Evolutionary conservation across 2,329 filamentous ascomycete genomes (phyloP).

Genomic region (Oidium heveae): DNA sequence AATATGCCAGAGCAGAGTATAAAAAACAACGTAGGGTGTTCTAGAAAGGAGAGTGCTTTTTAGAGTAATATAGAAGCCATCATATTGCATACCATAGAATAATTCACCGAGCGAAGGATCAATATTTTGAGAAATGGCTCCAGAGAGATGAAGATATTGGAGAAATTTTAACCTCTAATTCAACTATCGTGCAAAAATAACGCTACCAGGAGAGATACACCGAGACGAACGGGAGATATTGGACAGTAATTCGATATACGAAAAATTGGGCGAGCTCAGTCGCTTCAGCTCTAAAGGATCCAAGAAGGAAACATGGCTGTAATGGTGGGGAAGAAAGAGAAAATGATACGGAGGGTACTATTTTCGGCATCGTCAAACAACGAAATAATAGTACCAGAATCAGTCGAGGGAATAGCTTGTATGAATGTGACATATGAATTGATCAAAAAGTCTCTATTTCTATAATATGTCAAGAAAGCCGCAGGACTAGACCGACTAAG

Average conservation of each 20-base stretch:
- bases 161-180: background rate
- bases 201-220: background rate
- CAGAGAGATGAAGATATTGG: background rate
- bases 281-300: background rate
- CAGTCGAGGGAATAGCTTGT: too few species aligned
- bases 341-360: background rate
- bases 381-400: too few species aligned
- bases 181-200: background rate
- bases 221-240: background rate
- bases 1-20: background rate
- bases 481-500: background rate
- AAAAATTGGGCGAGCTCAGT: background rate
- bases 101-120: background rate
- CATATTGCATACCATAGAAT: background rate
- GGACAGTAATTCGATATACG: background rate
- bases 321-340: background rate
- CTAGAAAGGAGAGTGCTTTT: background rate
- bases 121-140: background rate
- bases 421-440: background rate
- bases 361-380: background rate
- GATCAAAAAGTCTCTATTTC: background rate
- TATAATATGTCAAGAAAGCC: background rate
- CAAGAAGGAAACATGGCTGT: background rate
- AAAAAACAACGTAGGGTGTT: background rate
- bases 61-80: background rate